Conservation (phyloP, 352 stramenopile genomes). For the Phytopythium oedochilum region DNA sequence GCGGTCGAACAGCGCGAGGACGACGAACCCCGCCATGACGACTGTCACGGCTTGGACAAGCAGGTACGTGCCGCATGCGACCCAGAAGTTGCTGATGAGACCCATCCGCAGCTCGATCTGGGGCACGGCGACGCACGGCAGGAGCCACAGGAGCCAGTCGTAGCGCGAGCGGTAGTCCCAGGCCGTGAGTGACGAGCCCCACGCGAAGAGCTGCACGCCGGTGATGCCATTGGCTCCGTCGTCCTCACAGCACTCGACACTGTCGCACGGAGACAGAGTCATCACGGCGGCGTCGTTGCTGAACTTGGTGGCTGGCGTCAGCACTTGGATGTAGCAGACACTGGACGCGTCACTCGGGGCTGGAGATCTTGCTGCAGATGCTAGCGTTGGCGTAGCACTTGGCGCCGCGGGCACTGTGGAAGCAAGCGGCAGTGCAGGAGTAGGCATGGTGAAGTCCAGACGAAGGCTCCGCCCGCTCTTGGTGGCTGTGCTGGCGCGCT, state of each 20-base stretch:
- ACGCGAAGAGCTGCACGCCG: neutral
- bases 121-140: conserved; percentile 2
- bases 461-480: no score
- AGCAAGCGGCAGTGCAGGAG: no score
- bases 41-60: neutral
- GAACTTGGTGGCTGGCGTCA: neutral
- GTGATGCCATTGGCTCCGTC: neutral
- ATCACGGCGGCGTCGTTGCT: neutral
- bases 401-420: no score
- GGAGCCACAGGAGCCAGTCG: conserved; percentile 4
- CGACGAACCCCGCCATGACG: neutral
- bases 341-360: neutral
- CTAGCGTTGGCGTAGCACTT: no score
- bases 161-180: conserved; percentile 5
- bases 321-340: neutral
- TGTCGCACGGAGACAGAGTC: neutral
- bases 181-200: neutral
- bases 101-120: conserved; percentile 6
- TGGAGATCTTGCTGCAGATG: no score
- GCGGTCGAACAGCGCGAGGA: neutral
- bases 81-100: neutral
- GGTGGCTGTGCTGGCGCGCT: no score
- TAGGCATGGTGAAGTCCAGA: no score
- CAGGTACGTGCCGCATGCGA: neutral
- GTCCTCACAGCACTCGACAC: neutral